Base-by-base conservation (phyloP, 306 rosid species). In the Cyamopsis tetragonoloba region DNA sequence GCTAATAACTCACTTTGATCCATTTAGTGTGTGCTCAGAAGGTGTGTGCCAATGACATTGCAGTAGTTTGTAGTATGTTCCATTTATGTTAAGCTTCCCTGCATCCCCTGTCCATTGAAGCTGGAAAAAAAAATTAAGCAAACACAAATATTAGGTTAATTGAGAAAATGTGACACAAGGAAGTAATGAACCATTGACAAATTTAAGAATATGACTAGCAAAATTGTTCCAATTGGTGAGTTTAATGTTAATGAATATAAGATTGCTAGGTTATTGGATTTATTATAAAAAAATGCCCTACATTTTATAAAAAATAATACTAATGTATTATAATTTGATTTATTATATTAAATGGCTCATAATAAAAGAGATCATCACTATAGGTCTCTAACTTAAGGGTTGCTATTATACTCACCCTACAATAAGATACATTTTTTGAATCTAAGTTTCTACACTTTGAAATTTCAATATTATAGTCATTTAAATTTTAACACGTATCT, bases 31-130 rank as follows among this genome's bases (percentile, higher is more conserved):
- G 77, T 91, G 98, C 71, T 91, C 98, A 14, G 98, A 80, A 30
- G 95, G 95, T 50, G 90, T 48, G 54, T 91, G 98, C 98, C 96
- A 91, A 82, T 91, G 98, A 42, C 83, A 80, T 9, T 88, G 95
- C 9, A 10, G 0, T 44, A 88, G 39, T 1, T 55, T 81, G 81
- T 81, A 91, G 9, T 72, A 18, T 19, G 83, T 87, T 30, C 90
- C 90, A 72, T 91, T 79, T 37, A 91, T 80, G 23, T 51, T 42
- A 44, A 88, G 54, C 12, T 82, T 60, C 15, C 98, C 96, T 1
- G 86, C 92, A 82, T 88, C 68, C 43, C 75, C 81, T 1, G 62
- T 77, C 98, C 96, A 91, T 44, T 8, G 43, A 19, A 88, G 57
- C 98, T 91, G 84, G 51, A 5, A 51, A 60, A 51, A 60, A 54